phyloP scores from a whole-genome alignment of 768 basidiomycete species.

The Leccinellum albellum region DNA sequence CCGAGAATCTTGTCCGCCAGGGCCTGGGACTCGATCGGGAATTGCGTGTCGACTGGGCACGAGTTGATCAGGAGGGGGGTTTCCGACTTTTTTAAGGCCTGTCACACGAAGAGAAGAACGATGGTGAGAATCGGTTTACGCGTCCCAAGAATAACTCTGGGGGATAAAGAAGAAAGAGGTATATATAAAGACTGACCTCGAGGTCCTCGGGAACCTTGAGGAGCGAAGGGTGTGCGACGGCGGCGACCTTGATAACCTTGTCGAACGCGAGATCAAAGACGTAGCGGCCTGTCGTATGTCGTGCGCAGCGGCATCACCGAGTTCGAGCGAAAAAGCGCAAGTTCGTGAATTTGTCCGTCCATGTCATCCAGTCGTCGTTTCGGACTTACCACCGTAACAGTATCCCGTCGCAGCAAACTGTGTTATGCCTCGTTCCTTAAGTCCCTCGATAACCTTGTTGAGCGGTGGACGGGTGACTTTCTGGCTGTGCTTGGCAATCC shows the following conservation, averaged over 20 bases:
- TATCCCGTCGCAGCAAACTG: slow-evolving; percentile 60
- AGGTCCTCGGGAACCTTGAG: slow-evolving; percentile 58
- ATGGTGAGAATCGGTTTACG: neutral
- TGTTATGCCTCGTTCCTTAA: slow-evolving; percentile 58
- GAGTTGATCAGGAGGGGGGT: slow-evolving; percentile 67
- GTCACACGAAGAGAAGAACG: neutral
- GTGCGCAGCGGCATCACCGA: neutral
- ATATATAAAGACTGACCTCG: slow-evolving; percentile 37
- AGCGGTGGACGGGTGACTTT: slow-evolving; percentile 40
- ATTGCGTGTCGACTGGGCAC: slow-evolving; percentile 50
- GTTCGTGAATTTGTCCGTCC: neutral
- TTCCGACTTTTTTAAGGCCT: slow-evolving; percentile 49
- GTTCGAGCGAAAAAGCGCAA: neutral
- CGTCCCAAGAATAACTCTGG: neutral
- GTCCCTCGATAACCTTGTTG: slow-evolving; percentile 51
- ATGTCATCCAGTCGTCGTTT: neutral
- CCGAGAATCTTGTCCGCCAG: slow-evolving; percentile 50
- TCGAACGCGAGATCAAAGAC: slow-evolving; percentile 63
- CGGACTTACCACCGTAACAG: slow-evolving; percentile 58
- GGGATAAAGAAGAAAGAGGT: neutral
- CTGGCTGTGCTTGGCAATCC: slow-evolving; percentile 40
- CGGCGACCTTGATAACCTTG: slow-evolving; percentile 44
- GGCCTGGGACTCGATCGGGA: slow-evolving; percentile 43
- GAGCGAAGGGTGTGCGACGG: slow-evolving; percentile 60
- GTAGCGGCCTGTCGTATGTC: neutral